Conservation (phyloP, 768 basidiomycete species). For the Galerina marginata region DNA sequence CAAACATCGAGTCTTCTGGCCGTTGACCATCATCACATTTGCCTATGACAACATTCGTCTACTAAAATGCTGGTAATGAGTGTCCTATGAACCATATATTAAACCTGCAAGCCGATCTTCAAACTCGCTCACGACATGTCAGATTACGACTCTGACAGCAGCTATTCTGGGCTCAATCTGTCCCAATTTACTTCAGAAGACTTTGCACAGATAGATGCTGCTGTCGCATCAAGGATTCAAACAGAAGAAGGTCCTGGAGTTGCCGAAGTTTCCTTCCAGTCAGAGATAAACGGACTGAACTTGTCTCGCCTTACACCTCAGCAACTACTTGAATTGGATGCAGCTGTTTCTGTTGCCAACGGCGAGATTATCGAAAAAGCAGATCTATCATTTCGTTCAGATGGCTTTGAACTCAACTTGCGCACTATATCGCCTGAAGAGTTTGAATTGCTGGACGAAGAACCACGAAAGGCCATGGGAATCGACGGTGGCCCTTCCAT, state of each 20-base stretch:
- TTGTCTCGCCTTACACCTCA: not conserved
- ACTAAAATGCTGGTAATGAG: too few relatives aligned
- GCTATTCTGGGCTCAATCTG: constrained; percentile 52
- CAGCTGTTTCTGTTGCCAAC: constrained; percentile 9
- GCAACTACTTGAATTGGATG: constrained; percentile 19
- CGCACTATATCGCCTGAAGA: constrained; percentile 21
- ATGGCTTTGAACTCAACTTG: constrained; percentile 22
- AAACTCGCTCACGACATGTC: constrained; percentile 23
- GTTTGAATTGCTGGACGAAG: constrained; percentile 17
- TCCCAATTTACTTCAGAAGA: constrained; percentile 65
- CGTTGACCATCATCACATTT: not conserved
- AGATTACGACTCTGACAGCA: constrained; percentile 27
- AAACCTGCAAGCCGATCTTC: not conserved
- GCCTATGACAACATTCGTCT: not conserved
- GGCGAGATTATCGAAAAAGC: not conserved
- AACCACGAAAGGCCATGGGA: not conserved
- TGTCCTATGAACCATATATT: not conserved
- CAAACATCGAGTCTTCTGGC: too few relatives aligned
- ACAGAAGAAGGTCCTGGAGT: not conserved
- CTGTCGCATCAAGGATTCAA: constrained; percentile 22
- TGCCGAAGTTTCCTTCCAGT: constrained; percentile 16
- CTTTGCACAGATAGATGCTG: constrained; percentile 53
- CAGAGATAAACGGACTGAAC: not conserved
- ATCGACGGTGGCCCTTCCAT: constrained; percentile 35
- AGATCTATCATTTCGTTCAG: constrained; percentile 21